Evolutionary conservation across 805 yeast species (phyloP), one percentile per base, ranked within the genome.

Genomic region (Spathaspora boniae): DNA sequence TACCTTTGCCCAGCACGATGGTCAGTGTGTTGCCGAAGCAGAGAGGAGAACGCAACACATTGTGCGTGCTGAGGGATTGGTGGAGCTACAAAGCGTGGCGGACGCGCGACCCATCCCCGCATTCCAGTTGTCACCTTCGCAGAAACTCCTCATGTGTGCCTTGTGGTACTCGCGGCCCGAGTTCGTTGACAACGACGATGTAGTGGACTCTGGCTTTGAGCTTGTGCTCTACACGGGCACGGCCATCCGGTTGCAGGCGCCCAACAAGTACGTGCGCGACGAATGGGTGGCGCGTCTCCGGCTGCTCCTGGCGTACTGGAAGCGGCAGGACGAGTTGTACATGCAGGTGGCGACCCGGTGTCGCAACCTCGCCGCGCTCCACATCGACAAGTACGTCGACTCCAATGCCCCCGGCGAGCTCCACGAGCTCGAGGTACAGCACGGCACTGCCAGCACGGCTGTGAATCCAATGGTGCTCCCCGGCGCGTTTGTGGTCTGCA

Each of bases 281-380:
- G 74, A 72, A 42, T 89, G 96, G 98, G 67, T 82, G 0, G n/a
- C 16, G 0, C 58, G 76, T 34, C 57, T 89, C 22, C 42, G 37
- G 0, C 57, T 60, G 4, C 47, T 82, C 14, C 48, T 49, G 6
- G 41, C 41, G 2, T 89, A 81, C 53, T 89, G 97, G 97, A 64
- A 77, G 32, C 58, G 53, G 17, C 47, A 46, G 1, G 66, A 69
- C 7, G 81, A 77, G 38, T 36, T 68, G 7, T 31, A 50, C 3
- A 51, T 65, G 2, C 40, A 70, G 31, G 47, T 66, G 31, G 40
- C 43, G 4, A 43, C 73, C 4, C 67, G 76, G 33, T 56, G 58
- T 7, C 44, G 46, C 9, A 86, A 86, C 50, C 56, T 73, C 33
- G 37, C 54, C 6, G 51, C 48, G 9, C 56, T 84, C 16, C 68